Conservation (phyloP, 2,329 filamentous ascomycete genomes). For the Phaeoacremonium minimum region DNA sequence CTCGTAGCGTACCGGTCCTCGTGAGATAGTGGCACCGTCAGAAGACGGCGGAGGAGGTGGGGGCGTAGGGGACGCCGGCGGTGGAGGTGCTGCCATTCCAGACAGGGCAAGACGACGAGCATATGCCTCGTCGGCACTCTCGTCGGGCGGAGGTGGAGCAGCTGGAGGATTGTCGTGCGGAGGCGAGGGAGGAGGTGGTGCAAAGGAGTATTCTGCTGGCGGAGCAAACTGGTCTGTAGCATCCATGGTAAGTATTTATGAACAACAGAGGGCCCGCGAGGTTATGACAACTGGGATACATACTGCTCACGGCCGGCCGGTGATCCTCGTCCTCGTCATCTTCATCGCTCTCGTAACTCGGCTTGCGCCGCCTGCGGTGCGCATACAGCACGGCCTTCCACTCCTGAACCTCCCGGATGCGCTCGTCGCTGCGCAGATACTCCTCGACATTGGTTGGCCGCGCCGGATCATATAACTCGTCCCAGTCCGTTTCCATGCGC, state of each 20-base stretch:
- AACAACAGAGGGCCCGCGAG: too few species aligned
- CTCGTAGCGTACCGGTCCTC: conserved; percentile 71
- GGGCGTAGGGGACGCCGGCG: conserved; percentile 20
- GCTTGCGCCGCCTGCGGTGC: conserved; percentile 48
- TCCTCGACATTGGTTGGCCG: conserved; percentile 81
- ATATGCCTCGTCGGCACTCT: conserved; percentile 67
- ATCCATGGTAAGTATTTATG: background rate
- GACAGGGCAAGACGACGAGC: conserved; percentile 57
- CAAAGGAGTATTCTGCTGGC: conserved; percentile 51
- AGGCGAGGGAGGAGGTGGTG: conserved; percentile 48
- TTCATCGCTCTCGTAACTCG: conserved; percentile 37
- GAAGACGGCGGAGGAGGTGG: conserved; percentile 28
- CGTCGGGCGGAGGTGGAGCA: conserved; percentile 48
- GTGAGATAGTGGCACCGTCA: conserved; percentile 62
- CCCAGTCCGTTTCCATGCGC: conserved; percentile 70
- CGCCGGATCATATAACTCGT: conserved; percentile 83
- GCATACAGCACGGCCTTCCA: conserved; percentile 82
- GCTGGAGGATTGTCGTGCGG: conserved; percentile 33
- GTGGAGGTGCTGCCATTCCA: conserved; percentile 25
- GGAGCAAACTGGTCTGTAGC: conserved; percentile 55
- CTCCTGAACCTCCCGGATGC: conserved; percentile 72
- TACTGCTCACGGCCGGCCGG: conserved; percentile 26
- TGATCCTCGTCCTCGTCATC: conserved; percentile 33
- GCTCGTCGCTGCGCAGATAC: conserved; percentile 80
- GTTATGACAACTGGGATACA: too few species aligned